phyloP scores from a whole-genome alignment of 2,329 filamentous ascomycete species.

The Balansia obtecta region DNA sequence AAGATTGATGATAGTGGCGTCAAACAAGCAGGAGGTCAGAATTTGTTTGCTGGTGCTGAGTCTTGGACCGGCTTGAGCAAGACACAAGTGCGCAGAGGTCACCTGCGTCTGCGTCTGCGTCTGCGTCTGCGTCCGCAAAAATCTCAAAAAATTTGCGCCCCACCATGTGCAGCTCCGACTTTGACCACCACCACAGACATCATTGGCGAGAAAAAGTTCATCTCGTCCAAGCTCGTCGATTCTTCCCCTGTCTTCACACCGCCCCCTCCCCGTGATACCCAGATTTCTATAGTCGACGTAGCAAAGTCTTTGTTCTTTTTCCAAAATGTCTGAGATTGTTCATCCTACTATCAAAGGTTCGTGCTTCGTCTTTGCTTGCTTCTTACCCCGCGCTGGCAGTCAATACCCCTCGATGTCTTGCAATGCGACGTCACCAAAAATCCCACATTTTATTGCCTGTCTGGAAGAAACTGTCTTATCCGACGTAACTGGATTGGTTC shows the following conservation, averaged over 20 bases:
- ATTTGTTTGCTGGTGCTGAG: no score
- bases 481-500: neutral
- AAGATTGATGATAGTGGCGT: no score
- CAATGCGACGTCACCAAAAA: neutral
- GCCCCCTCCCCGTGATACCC: slow-evolving; percentile 5
- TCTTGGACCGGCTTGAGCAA: neutral
- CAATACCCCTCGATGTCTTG: neutral
- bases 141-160: slow-evolving; percentile 4
- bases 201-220: slow-evolving; percentile 3
- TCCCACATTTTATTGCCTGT: neutral
- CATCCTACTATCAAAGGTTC: slow-evolving; percentile 64
- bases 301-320: slow-evolving; percentile 3
- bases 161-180: slow-evolving; percentile 1
- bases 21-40: no score
- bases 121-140: slow-evolving; percentile 1
- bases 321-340: slow-evolving; percentile 52
- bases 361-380: slow-evolving; percentile 3
- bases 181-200: slow-evolving; percentile 1
- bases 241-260: neutral
- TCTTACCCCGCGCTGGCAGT: slow-evolving; percentile 1
- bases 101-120: neutral
- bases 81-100: neutral
- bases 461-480: neutral
- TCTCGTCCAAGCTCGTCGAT: neutral
- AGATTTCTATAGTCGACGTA: slow-evolving; percentile 3